Conservation (phyloP, 2,329 filamentous ascomycete species). For the Neopestalotiopsis sp. region DNA sequence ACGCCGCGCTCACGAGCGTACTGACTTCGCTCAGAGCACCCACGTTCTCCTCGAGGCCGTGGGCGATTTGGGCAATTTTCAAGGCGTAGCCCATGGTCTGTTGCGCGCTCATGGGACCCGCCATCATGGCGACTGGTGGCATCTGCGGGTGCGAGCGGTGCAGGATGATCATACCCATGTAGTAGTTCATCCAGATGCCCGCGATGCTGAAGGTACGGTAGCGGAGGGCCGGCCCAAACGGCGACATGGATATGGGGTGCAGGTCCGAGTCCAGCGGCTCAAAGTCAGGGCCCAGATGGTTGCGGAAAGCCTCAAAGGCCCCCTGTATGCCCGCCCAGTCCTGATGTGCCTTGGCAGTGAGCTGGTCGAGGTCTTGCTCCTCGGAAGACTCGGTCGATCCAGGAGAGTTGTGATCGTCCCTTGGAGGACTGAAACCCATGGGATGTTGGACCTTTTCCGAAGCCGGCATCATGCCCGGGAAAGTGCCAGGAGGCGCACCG, state of each 20-base stretch:
- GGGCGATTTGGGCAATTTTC: constrained; percentile 79
- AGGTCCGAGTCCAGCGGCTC: constrained; percentile 75
- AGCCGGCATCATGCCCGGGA: constrained; percentile 61
- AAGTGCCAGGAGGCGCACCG: constrained; percentile 49
- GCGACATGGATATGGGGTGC: constrained; percentile 65
- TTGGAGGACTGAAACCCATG: constrained; percentile 59
- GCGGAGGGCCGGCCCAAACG: constrained; percentile 81
- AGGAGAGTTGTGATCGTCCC: constrained; percentile 45
- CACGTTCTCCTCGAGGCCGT: constrained; percentile 68
- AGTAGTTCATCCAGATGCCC: constrained; percentile 85
- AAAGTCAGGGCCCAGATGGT: constrained; percentile 75
- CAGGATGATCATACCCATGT: constrained; percentile 84
- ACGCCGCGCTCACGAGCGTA: constrained; percentile 77
- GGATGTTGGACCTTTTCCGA: constrained; percentile 55
- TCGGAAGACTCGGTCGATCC: constrained; percentile 40
- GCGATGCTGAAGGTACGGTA: constrained; percentile 89
- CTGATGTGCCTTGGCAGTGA: constrained; percentile 70
- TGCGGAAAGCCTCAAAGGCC: constrained; percentile 71
- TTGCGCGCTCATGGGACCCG: constrained; percentile 76
- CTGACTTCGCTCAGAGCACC: constrained; percentile 64
- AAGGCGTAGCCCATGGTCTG: constrained; percentile 75
- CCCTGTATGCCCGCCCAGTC: constrained; percentile 81
- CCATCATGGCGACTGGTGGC: constrained; percentile 89
- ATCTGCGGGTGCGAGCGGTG: constrained; percentile 84
- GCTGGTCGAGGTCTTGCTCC: constrained; percentile 66